Percentiles rank a stretch among this genome's conserved stretches.
Conservation (phyloP, 768 basidiomycete genomes). For the Glaciozyma antarctica region DNA sequence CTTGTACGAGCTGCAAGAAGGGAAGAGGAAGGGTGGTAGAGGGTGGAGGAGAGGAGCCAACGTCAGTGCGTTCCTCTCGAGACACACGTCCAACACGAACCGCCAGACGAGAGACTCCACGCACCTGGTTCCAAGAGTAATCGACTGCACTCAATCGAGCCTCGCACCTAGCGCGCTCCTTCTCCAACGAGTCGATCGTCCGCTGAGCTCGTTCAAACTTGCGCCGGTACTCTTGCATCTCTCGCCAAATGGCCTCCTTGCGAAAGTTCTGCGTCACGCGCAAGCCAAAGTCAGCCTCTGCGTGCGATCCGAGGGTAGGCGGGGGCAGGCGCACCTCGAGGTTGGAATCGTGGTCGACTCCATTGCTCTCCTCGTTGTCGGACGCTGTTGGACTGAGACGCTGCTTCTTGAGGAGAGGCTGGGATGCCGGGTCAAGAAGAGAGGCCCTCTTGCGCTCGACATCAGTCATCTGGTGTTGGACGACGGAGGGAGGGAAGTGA, state of each 20-base stretch:
- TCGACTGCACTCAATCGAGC: slow-evolving; percentile 63
- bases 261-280: slow-evolving; percentile 55
- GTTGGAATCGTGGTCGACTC: not conserved
- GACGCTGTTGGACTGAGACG: not conserved
- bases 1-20: not conserved
- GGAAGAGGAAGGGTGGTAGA: not conserved
- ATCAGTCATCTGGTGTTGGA: not conserved
- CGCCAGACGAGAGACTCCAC: slow-evolving; percentile 9
- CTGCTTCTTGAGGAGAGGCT: slow-evolving; percentile 1
- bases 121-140: slow-evolving; percentile 70
- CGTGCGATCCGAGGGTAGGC: not conserved
- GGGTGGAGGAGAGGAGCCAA: no score
- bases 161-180: slow-evolving; percentile 57
- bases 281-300: not conserved
- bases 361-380: not conserved
- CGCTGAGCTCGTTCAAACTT: slow-evolving; percentile 58
- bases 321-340: not conserved
- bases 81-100: no score
- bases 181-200: slow-evolving; percentile 57
- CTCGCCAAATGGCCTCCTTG: slow-evolving; percentile 74
- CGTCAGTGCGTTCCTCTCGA: no score
- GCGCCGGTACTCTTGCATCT: slow-evolving; percentile 72
- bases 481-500: not conserved
- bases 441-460: not conserved
- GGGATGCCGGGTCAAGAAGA: not conserved